Conservation (phyloP, 176 grass and related monocot species). For the Alopecurus myosuroides region DNA sequence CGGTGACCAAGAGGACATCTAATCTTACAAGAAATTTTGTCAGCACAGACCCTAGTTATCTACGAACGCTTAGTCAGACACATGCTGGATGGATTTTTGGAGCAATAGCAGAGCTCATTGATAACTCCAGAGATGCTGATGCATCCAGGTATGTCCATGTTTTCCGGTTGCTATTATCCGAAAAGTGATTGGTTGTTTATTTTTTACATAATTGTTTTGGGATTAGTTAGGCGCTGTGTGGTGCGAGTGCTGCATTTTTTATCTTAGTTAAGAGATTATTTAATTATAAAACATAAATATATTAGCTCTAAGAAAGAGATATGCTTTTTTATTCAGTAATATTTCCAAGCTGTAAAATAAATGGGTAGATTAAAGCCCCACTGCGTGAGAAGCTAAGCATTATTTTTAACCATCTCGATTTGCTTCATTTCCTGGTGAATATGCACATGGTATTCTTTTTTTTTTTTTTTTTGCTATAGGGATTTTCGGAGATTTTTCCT, state of each 20-base stretch:
- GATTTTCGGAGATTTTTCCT: not conserved
- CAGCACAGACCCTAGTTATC: conserved; percentile 67
- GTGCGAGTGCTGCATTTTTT: not conserved
- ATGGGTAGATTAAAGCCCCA: not conserved
- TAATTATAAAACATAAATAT: not conserved
- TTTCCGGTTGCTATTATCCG: not conserved
- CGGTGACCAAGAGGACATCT: conserved; percentile 6
- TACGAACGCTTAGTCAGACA: conserved; percentile 72
- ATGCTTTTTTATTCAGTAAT: not conserved
- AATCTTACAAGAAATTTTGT: conserved; percentile 47
- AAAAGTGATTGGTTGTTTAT: not conserved
- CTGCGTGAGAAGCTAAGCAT: not conserved
- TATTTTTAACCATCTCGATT: not conserved
- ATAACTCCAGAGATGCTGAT: conserved; percentile 79
- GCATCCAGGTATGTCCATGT: conserved; percentile 52
- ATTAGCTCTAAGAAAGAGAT: not conserved
- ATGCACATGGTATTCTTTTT: not conserved
- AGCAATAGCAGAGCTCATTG: conserved; percentile 74
- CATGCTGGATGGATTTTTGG: conserved; percentile 90
- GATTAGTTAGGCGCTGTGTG: not conserved
- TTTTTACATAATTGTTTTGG: not conserved
- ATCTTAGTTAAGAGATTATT: not conserved
- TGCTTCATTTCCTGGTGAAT: not conserved
- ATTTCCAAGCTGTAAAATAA: not conserved
- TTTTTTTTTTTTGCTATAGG: not conserved